Conservation (phyloP, 2,329 filamentous ascomycete genomes). For the Chrysoporthe cubensis region DNA sequence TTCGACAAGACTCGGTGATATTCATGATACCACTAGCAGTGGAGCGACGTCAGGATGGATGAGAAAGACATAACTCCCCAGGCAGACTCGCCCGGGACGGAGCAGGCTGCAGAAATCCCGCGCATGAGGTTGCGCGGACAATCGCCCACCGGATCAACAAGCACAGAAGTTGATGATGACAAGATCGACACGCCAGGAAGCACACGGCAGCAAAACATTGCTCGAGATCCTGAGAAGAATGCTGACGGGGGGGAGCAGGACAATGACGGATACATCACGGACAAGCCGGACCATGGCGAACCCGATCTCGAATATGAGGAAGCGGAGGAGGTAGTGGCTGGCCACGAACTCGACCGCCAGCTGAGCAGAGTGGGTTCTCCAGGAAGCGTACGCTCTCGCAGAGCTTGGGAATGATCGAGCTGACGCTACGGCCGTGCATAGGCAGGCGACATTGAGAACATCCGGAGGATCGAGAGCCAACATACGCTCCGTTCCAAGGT, state of each 20-base stretch:
- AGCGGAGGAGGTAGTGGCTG: slow-evolving; percentile 36
- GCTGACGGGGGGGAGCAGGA: neutral
- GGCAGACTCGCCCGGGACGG: slow-evolving; percentile 5
- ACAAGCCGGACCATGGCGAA: slow-evolving; percentile 20
- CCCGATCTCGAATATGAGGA: slow-evolving; percentile 38
- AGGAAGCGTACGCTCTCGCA: neutral
- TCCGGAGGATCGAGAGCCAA: slow-evolving; percentile 32
- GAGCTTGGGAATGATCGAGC: slow-evolving; percentile 4
- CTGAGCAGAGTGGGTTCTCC: slow-evolving; percentile 32
- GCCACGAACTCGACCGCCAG: slow-evolving; percentile 36
- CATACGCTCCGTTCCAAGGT: slow-evolving; percentile 33
- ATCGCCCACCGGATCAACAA: slow-evolving; percentile 21
- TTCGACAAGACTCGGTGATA: too few species aligned
- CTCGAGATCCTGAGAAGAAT: neutral
- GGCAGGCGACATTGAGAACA: slow-evolving; percentile 28
- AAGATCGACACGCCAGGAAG: neutral
- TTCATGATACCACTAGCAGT: neutral
- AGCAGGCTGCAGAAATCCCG: neutral
- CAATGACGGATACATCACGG: slow-evolving; percentile 11
- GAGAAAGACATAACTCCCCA: slow-evolving; percentile 15
- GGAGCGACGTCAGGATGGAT: slow-evolving; percentile 4
- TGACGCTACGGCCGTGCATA: slow-evolving; percentile 9
- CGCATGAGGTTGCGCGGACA: neutral
- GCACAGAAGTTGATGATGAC: slow-evolving; percentile 22
- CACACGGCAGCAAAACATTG: neutral